Base-by-base conservation (phyloP, 768 basidiomycete genomes). In the Russula sp. region DNA sequence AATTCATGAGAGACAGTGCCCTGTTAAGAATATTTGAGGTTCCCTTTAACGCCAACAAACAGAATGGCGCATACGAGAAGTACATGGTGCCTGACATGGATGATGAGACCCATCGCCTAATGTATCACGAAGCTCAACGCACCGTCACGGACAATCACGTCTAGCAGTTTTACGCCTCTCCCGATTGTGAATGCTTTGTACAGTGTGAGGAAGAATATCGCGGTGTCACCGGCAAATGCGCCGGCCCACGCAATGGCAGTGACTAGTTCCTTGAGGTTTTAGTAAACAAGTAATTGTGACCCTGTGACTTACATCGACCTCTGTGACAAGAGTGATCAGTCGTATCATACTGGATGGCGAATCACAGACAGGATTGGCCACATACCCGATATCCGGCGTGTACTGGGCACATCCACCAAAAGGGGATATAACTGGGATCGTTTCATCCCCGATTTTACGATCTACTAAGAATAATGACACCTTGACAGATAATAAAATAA, bases 71-170 rank as follows among this genome's bases (percentile, higher is more conserved):
- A 9, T 52, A 65, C 64, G 59, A 65, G 42, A 44, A 65, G 50
- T 65, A 65, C 34, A 65, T 61, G 42, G 64, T 28, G 7, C 64
- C 64, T 65, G 34, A 5, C 20, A 34, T 20, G 49, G 14, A 40
- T 13, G 24, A 22, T 65, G 2, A 57, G 38, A 6, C 16, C 34
- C 22, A 13, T n/a, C 36, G 49, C 14, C 10, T 18, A 24, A 16
- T 7, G 9, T 13, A 22, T 22, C 4, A 8, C 24, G 26, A 2
- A 38, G 14, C 38, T 42, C 7, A 26, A 57, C 64, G 7, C 7
- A 65, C 64, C 59, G 26, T 65, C 64, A 38, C 64, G 59, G 22
- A 65, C 55, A 2, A 65, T 61, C 42, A 65, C 64, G 44, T 61
- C 18, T 1, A 65, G 18, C 14, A 65, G 54, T 16, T 40, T 42